Evolutionary conservation across 1,284 basidiomycete genomes (phyloP), one percentile per base, ranked within the genome.

Genomic region (Melampsora americana): DNA sequence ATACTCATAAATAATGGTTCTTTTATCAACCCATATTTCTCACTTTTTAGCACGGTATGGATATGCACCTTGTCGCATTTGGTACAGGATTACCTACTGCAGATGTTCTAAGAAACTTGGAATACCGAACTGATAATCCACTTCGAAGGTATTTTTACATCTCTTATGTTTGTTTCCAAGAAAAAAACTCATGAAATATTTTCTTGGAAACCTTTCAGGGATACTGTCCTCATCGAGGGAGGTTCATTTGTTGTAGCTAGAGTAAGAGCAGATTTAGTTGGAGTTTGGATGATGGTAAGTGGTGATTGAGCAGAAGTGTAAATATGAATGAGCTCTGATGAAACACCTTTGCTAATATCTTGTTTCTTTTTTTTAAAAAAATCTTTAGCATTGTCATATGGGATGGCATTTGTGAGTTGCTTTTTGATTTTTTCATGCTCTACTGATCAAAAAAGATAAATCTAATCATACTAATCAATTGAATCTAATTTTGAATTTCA

Each of bases 231-330:
- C n/a, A 46, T 75, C 7, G 61, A 35, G 2, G 64, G 65, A 1
- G 66, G 50, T 53, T 48, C 66, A 12, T 75, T 68, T 44, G 12
- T 62, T 5, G 66, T 75, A 2, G 53, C 67, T 53, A 65, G 73
- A 62, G 39, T 75, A 20, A 32, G 3, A 20, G 44, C 73, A 44
- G 73, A 75, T 75, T 50, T 75, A 14, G 65, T 65, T n/a, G 73
- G 73, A 9, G 66, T 65, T 48, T 75, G 73, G 73, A 75, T 75
- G 26, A 64, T 75, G 56, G 73, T 75, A 26, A 20, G 73, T 75
- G n/a, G n/a, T 6, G 5, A 5, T 48, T 2, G 14, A 18, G 26
- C 7, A 26, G n/a, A n/a, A 9, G 4, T 23, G 20, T 9, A 56
- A 23, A 56, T 6, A 53, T 12, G 6, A 53, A 53, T 14, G 16